Base-by-base conservation (phyloP, 83 land plant genomes). In the Isoetes engelmannii region DNA sequence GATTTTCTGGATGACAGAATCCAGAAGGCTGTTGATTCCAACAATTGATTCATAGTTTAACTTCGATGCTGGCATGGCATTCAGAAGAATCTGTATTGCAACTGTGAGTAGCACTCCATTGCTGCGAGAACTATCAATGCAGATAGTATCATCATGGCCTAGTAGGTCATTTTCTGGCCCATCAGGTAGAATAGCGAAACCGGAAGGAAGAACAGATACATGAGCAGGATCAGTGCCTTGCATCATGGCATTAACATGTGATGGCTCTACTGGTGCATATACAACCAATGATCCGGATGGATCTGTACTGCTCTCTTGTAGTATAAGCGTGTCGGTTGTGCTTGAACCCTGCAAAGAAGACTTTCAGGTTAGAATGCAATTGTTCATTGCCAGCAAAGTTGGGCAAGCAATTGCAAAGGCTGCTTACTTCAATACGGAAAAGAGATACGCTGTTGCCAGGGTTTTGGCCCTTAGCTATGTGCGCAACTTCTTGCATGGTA, bases 241-340 rank as follows among this genome's bases (percentile, higher is more conserved):
- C 91, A 89, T 79, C 17, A 84, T 85, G 5, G 77, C 57, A 73
- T 84, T 84, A 69, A 89, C 82, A 18, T 82, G 70, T 6, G 77
- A 77, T 5, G 84, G 65, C 57, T 90, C 92, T 17, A 87, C 92
- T 0, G 92, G 89, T 41, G 83, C 75, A 46, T 90, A 87, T 4
- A 84, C 84, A 3, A 90, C 78, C 0, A 88, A 46, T 0, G 87
- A 80, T 4, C 89, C 85, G 4, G 89, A 85, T 5, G 83, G 37
- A 68, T 90, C 96, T 5, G 84, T 85, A 81, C 92, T 85, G 78
- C 92, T 84, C 72, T 90, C 96, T 72, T 90, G 96, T 4, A 87
- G 84, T 18, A 87, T 87, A 37, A 87, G 47, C 82, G 83, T 84
- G 77, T 81, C 82, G 75, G 83, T 90, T 79, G 84, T 87, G 65